A percentile compares a stretch with the other conserved stretches of the same genome.
These are phyloP conservation scores for Drosera capensis DNA, from an alignment of 148 eudicot species.

Conservation along the genomic window DNA sequence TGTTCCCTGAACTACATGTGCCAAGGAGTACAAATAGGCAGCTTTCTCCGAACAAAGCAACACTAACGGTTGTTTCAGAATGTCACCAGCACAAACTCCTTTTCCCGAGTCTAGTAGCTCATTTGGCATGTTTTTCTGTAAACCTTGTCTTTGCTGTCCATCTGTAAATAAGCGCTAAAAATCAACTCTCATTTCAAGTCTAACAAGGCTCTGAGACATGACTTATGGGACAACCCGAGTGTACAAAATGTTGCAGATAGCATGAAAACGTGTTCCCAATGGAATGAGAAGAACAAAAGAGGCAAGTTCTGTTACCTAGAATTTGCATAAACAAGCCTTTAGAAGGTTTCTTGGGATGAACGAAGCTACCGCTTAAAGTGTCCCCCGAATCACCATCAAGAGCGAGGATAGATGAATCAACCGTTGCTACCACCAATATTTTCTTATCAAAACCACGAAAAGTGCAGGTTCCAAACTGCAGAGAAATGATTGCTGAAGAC, in stretches of 20 bases:
- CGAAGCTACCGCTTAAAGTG: constrained; percentile 28
- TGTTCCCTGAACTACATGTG: constrained; percentile 58
- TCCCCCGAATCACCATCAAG: constrained; percentile 75
- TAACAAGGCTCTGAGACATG: not conserved
- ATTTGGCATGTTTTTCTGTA: constrained; percentile 10
- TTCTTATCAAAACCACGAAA: constrained; percentile 82
- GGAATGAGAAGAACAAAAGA: not conserved
- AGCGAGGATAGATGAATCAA: constrained; percentile 70
- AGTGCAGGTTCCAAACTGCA: constrained; percentile 53
- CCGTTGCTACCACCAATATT: constrained; percentile 47
- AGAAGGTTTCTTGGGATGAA: constrained; percentile 77
- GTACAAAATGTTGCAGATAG: not conserved
- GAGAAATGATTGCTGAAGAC: constrained; percentile 53
- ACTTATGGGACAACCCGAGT: not conserved
- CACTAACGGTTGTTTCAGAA: constrained; percentile 28
- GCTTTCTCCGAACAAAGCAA: constrained; percentile 86
- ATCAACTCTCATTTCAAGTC: not conserved
- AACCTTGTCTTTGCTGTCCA: constrained; percentile 19
- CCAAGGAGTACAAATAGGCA: constrained; percentile 59
- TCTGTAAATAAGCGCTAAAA: constrained; percentile 17
- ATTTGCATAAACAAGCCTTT: constrained; percentile 69
- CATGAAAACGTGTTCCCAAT: not conserved
- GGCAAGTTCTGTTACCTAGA: constrained; percentile 31
- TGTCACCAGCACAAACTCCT: constrained; percentile 25
- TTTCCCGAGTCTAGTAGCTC: constrained; percentile 14